These are phyloP conservation scores for Pythium sp. DNA, from an alignment of 352 stramenopile genomes.

Conservation along the genomic window DNA sequence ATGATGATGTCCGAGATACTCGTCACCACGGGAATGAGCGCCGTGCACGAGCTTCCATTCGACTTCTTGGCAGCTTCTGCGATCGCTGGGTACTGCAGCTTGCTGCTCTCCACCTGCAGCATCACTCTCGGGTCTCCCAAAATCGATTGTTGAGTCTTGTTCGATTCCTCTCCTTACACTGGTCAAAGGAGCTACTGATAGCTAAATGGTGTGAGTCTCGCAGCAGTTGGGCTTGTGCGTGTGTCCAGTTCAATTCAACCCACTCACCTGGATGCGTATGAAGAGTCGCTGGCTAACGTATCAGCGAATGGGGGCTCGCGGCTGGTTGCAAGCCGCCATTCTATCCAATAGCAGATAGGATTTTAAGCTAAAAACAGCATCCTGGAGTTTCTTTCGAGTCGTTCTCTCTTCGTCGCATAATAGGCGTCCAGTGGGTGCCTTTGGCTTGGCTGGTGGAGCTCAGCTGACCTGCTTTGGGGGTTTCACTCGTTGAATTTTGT, in stretches of 20 bases:
- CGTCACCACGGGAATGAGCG: background rate
- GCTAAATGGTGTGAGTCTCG: background rate
- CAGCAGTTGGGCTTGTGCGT: background rate
- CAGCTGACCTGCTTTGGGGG: background rate
- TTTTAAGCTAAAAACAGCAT: background rate
- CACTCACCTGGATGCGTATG: slow-evolving; percentile 1
- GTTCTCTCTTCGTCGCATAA: background rate
- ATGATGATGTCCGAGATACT: slow-evolving; percentile 18
- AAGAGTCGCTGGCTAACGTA: background rate
- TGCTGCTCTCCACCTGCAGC: background rate
- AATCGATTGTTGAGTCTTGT: background rate
- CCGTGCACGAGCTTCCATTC: background rate
- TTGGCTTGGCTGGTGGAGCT: background rate
- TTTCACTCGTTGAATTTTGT: background rate
- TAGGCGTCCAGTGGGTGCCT: too few species aligned
- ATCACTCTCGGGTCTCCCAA: background rate
- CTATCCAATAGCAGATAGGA: background rate
- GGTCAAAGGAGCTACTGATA: background rate
- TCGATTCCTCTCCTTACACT: too few species aligned
- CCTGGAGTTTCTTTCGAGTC: background rate
- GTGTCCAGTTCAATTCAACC: background rate
- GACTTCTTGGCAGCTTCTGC: background rate
- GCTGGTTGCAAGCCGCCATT: background rate
- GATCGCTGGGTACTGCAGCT: background rate
- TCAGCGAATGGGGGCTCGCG: background rate